Evolutionary conservation across 2,329 filamentous ascomycete genomes (phyloP), one percentile per base, ranked within the genome.

Genomic region (Microdochium bolleyi): DNA sequence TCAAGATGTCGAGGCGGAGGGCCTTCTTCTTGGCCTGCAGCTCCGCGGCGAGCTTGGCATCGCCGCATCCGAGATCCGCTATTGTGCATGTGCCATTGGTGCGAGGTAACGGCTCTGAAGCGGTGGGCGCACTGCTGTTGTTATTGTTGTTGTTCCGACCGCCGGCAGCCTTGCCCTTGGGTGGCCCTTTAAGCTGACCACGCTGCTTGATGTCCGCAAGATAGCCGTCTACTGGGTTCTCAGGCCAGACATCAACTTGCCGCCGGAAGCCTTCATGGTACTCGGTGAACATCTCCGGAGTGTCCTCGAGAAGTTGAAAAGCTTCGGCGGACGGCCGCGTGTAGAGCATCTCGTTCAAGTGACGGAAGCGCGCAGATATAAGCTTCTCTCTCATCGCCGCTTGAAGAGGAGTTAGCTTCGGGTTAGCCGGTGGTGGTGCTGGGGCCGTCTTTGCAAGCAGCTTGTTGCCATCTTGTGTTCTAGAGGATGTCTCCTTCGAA

Each of bases 191-290:
- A 21, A 83, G 70, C 49, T 77, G 80, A 21, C 80, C 89, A n/a
- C 92, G 83, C 16, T 71, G 66, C 53, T 83, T 78, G 58, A 97
- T 83, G 50, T 86, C 79, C 25, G 73, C 66, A 58, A 96, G 85
- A 72, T 95, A 97, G 54, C 81, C 83, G 67, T 96, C 89, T 49
- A 99, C 90, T 0, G 94, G 94, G 70, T 99, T 99, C 65, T 92
- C 89, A 8, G 94, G 94, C 94, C 94, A 99, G 2, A 92, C 88
- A 64, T 89, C 86, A 54, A 97, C 94, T 73, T 99, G 94, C 51
- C 92, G 88, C 1, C 92, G 87, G 78, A 99, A 99, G 32, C 94
- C 94, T 56, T 91, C 87, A 72, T 99, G 94, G 71, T 99, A 99
- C 71, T 97, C 92, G 60, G 83, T 79, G 72, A 97, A 99, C 79